phyloP scores from a whole-genome alignment of 2,329 filamentous ascomycete species.

The Cercospora zeina region DNA sequence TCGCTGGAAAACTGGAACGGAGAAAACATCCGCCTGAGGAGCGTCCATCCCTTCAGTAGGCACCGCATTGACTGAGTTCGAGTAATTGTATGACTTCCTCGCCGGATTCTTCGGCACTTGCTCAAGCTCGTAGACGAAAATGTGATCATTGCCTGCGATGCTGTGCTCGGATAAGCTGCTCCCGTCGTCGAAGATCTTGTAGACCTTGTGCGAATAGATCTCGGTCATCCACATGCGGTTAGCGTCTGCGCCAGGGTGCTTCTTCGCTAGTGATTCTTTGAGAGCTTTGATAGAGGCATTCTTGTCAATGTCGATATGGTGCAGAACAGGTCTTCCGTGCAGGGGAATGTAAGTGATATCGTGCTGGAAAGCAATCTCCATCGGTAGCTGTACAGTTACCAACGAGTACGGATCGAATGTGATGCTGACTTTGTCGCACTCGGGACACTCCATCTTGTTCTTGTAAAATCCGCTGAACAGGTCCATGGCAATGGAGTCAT shows the following conservation, averaged over 20 bases:
- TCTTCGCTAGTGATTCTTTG: conserved; percentile 63
- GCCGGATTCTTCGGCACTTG: conserved; percentile 75
- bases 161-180: conserved; percentile 67
- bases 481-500: conserved; percentile 93
- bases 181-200: conserved; percentile 76
- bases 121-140: conserved; percentile 77
- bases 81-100: conserved; percentile 46
- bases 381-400: conserved; percentile 83
- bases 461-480: conserved; percentile 98
- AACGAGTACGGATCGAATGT: conserved; percentile 98
- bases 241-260: conserved; percentile 52
- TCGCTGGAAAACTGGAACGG: conserved; percentile 73
- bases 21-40: conserved; percentile 62
- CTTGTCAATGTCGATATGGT: conserved; percentile 79
- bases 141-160: conserved; percentile 63
- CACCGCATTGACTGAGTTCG: conserved; percentile 48
- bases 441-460: conserved; percentile 89
- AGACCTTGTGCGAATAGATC: conserved; percentile 80
- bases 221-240: conserved; percentile 76
- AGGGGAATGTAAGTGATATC: conserved; percentile 76
- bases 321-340: conserved; percentile 66
- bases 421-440: conserved; percentile 92
- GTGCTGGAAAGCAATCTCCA: conserved; percentile 78
- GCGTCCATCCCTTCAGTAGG: conserved; percentile 55
- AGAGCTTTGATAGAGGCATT: conserved; percentile 67